Evolutionary conservation across 2,329 filamentous ascomycete genomes (phyloP), one percentile per base, ranked within the genome.

Genomic region (Cladophialophora yegresii): DNA sequence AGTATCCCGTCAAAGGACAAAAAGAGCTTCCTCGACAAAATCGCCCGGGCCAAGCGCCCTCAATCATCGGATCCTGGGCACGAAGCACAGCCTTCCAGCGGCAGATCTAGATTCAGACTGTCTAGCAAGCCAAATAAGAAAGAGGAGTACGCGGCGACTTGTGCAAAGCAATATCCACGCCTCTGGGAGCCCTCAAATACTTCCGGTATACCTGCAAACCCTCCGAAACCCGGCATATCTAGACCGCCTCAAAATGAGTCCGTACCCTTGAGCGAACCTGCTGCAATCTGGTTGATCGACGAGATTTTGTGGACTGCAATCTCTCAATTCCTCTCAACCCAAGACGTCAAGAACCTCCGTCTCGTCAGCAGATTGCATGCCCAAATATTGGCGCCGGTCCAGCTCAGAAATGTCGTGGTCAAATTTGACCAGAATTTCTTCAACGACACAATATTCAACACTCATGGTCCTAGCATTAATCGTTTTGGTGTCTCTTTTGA

Each of bases 401-500:
- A 88, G 53, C 90, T 89, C 73, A 79, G 81, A 62, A 85, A 85
- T 51, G 84, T 88, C 8, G 86, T 89, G 5, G 84, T 88, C 1
- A 85, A 86, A 1, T 90, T 90, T 76, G 84, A 83, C 49, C 82
- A 85, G 1, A 84, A 88, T 68, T 83, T 90, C 26, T 88, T 67
- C 63, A 68, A 72, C 64, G 54, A 72, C 67, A 88, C 72, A 80
- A 84, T 64, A 82, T 89, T 33, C 88, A 89, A 69, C 76, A 85
- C 68, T 81, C 82, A 16, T 87, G 89, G 73, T 85, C 85, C 10
- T 76, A 77, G 85, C 61, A 88, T 91, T 62, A 77, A 79, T 30
- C 83, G 82, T 59, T 89, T 89, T 71, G 88, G 86, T 4, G 83
- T 91, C 72, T 86, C 86, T 26, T 86, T 90, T 66, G 88, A 90